phyloP scores from a whole-genome alignment of 148 eudicot genomes.

The Silene conica region DNA sequence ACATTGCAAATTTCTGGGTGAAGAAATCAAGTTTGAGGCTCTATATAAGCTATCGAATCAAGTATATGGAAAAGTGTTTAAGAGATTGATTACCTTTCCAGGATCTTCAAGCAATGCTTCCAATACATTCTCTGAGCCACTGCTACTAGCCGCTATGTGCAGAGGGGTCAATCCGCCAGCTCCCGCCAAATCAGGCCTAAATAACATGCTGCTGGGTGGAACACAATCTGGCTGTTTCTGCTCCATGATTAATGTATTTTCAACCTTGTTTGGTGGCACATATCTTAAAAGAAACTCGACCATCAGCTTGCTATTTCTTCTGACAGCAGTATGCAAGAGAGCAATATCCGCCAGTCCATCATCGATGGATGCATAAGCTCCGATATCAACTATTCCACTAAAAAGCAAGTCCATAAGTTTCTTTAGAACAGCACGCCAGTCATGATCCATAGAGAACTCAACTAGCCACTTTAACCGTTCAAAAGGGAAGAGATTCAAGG shows the following conservation, averaged over 20 bases:
- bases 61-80: background rate
- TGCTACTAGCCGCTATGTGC: constrained; percentile 72
- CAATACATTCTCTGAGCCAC: constrained; percentile 58
- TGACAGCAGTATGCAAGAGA: constrained; percentile 79
- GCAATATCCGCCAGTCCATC: constrained; percentile 51
- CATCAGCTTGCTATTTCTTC: constrained; percentile 60
- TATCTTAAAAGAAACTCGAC: constrained; percentile 63
- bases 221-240: constrained; percentile 19
- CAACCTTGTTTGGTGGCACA: constrained; percentile 35
- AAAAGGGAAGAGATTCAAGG: constrained; percentile 53
- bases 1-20: no score
- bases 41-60: background rate
- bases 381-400: constrained; percentile 54
- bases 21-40: no score
- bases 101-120: constrained; percentile 95
- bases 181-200: constrained; percentile 69
- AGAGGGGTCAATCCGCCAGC: constrained; percentile 93
- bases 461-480: constrained; percentile 66
- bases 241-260: constrained; percentile 16
- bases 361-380: constrained; percentile 41
- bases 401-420: constrained; percentile 61
- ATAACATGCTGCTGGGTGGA: constrained; percentile 31
- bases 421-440: constrained; percentile 81
- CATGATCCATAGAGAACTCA: constrained; percentile 68
- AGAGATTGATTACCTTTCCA: constrained; percentile 46